Base-by-base conservation (phyloP, 768 basidiomycete species). In the Lentinula guzmanii region DNA sequence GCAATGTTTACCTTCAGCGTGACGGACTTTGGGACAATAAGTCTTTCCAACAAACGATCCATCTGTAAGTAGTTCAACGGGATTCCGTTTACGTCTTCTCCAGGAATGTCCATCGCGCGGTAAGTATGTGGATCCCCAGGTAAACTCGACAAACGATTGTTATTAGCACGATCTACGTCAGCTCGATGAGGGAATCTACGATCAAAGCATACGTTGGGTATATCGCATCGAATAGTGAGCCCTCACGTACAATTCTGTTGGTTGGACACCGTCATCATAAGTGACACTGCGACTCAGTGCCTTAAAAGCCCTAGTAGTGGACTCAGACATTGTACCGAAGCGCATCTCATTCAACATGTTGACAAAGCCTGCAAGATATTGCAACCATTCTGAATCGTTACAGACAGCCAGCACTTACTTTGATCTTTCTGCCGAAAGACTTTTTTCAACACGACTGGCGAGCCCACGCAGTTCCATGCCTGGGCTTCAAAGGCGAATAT, bases 351-450 rank as follows among this genome's bases (percentile, higher is more conserved):
- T 95, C 46, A 97, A 76, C 84, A 96, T 91, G 66, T 91, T 82
- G 60, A 93, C 83, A 68, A 97, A 95, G 21, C 68, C 86, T 82
- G 61, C n/a, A 28, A 24, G 52, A 62, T n/a, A 50, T 11, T 42
- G 6, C 24, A 18, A 45, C 7, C 21, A 9, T 10, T 5, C 21
- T 16, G 1, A 9, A n/a, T 41, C 16, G 2, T 9, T 51, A 37
- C 39, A 2, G 28, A 39, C 46, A 7, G 24, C 33, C 5, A 10
- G n/a, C 21, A 28, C 69, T 41, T 56, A 86, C 88, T 71, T 79
- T 90, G 86, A 64, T 94, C 92, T 67, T 89, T 93, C 70, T 95
- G 94, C 41, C 94, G 79, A 76, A 95, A 96, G 6, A 96, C 94
- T 61, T 82, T 84, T 1, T 82, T 87, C 31, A 96, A 72, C 15